These are phyloP conservation scores for Sabuloglossum arenarium DNA, from an alignment of 495 filamentous ascomycete genomes.

Conservation along the genomic window DNA sequence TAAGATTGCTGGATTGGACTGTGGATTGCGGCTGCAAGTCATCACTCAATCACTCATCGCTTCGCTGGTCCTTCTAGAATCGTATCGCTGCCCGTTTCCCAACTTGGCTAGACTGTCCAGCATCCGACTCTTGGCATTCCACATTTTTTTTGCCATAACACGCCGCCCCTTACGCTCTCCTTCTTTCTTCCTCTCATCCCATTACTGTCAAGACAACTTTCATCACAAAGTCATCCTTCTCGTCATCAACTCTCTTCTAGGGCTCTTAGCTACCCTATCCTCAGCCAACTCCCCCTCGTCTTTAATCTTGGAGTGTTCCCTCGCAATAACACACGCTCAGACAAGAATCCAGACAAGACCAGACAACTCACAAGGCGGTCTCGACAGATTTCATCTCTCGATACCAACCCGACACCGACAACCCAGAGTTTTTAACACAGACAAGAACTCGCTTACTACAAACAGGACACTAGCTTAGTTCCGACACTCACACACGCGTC, in stretches of 20 bases:
- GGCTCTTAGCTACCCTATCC: conserved; percentile 72
- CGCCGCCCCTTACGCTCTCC: conserved; percentile 4
- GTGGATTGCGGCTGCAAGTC: not conserved
- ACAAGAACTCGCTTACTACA: not conserved
- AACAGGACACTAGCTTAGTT: conserved; percentile 1
- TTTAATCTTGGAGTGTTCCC: conserved; percentile 29
- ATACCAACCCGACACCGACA: not conserved
- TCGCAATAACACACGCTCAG: not conserved
- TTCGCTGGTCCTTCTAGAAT: not conserved
- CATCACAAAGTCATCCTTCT: conserved; percentile 13
- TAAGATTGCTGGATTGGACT: too few species aligned
- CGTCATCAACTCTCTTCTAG: conserved; percentile 31
- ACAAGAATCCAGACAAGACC: not conserved
- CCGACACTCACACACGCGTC: conserved; percentile 2
- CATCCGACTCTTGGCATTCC: not conserved
- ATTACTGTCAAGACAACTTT: conserved; percentile 9
- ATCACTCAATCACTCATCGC: not conserved
- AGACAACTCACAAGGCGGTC: not conserved
- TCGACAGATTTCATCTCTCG: not conserved
- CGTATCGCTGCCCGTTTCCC: not conserved
- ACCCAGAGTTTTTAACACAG: not conserved
- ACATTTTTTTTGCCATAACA: conserved; percentile 2
- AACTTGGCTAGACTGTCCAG: not conserved
- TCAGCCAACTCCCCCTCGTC: conserved; percentile 34
- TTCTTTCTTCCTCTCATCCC: conserved; percentile 10